Percentiles rank a stretch among this genome's conserved stretches.
phyloP scores from a whole-genome alignment of 169 alveolate genomes.

The Pseudocohnilembus persalinus region DNA sequence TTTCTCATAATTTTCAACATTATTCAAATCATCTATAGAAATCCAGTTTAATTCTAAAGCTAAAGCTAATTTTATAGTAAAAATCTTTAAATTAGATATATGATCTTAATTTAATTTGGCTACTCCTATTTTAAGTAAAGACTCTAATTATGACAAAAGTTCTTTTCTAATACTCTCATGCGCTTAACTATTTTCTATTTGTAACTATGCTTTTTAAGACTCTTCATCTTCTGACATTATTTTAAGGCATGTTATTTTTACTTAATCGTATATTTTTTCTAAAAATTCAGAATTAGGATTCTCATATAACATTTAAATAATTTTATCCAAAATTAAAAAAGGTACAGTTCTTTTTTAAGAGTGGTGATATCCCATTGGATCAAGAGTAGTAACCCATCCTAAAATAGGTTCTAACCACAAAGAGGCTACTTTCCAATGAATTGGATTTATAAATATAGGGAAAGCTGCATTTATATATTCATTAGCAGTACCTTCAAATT shows the following conservation, averaged over 20 bases:
- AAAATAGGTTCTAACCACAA: conserved; percentile 28
- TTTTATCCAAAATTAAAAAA: conserved; percentile 3
- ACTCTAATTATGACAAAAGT: neutral
- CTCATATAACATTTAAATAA: neutral
- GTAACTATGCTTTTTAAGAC: neutral
- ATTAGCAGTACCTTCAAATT: neutral
- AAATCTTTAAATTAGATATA: conserved; percentile 8
- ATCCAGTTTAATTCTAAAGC: conserved; percentile 31
- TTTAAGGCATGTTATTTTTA: neutral
- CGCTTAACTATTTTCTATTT: conserved; percentile 9
- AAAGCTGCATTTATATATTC: conserved; percentile 20
- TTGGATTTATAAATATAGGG: conserved; percentile 8
- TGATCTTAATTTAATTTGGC: neutral
- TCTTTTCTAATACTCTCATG: neutral
- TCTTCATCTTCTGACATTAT: conserved; percentile 2
- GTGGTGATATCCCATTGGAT: conserved; percentile 30
- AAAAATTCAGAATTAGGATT: neutral
- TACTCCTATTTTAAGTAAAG: neutral
- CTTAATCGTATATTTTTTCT: neutral
- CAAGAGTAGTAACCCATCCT: conserved; percentile 18
- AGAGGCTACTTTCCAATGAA: conserved; percentile 10
- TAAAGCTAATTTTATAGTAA: conserved; percentile 20
- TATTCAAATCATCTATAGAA: conserved; percentile 25
- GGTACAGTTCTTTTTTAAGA: conserved; percentile 21
- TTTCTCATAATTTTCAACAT: neutral